A percentile compares a stretch with the other conserved stretches of the same genome.
These are phyloP conservation scores for Crithidia bombi DNA, from an alignment of 208 protist species.

Conservation along the genomic window DNA sequence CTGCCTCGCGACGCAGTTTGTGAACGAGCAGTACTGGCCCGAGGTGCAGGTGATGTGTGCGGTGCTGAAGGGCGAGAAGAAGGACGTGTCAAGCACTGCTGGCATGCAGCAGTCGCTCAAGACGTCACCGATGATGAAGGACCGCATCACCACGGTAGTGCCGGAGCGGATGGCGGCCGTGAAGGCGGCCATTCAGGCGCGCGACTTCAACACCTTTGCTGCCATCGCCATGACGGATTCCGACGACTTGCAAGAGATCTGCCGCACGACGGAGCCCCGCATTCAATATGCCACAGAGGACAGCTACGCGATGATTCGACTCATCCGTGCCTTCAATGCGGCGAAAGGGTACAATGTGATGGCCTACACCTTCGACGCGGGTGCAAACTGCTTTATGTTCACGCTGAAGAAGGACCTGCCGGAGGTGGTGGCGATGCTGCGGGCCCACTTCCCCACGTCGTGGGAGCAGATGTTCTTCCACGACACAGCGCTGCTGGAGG, in stretches of 20 bases:
- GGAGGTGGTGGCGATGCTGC: conserved; percentile 86
- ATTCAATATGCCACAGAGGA: conserved; percentile 99
- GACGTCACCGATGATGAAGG: conserved; percentile 93
- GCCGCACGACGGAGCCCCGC: conserved; percentile 96
- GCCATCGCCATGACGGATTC: conserved; percentile 95
- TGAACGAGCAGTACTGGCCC: conserved; percentile 93
- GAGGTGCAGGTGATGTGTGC: conserved; percentile 91
- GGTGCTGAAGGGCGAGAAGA: conserved; percentile 94
- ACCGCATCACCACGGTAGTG: conserved; percentile 86
- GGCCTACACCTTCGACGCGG: conserved; percentile 99
- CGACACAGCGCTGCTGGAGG: conserved; percentile 53
- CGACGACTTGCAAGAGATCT: conserved; percentile 98
- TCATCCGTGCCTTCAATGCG: conserved; percentile 94
- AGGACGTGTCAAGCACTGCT: conserved; percentile 94
- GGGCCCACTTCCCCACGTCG: conserved; percentile 91
- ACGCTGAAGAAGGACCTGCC: conserved; percentile 82
- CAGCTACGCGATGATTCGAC: conserved; percentile 95
- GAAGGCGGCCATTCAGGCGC: conserved; percentile 88
- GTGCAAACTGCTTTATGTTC: conserved; percentile 99
- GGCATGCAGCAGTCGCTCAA: conserved; percentile 97
- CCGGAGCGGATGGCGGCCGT: conserved; percentile 91
- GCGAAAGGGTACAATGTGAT: conserved; percentile 67
- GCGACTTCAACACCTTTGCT: conserved; percentile 96
- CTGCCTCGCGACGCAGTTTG: conserved; percentile 94
- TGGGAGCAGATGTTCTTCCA: conserved; percentile 75